Evolutionary conservation across 768 basidiomycete species (phyloP).

Genomic region (Suillus subluteus): DNA sequence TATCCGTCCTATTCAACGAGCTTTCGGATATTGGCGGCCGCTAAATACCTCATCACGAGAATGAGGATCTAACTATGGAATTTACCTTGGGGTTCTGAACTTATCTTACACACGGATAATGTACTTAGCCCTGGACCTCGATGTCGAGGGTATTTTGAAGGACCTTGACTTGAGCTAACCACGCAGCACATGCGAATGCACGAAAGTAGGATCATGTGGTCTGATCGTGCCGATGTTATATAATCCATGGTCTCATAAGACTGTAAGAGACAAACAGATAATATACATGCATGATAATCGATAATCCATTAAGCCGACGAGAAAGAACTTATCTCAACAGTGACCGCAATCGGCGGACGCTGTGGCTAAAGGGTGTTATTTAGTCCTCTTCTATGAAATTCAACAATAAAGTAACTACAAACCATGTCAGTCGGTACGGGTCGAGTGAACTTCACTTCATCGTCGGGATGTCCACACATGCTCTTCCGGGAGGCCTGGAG

Average conservation of each 20-base stretch:
- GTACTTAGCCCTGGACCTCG: neutral
- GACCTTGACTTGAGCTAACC: no score
- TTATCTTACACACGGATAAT: neutral
- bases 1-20: neutral
- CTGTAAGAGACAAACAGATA: neutral
- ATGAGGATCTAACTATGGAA: neutral
- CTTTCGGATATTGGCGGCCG: no score
- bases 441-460: neutral
- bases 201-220: neutral
- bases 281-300: neutral
- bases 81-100: neutral
- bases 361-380: neutral
- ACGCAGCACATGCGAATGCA: neutral
- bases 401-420: neutral
- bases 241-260: neutral
- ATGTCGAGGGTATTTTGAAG: neutral
- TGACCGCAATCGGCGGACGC: neutral
- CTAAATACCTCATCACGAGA: no score
- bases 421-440: neutral
- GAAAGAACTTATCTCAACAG: neutral
- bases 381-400: neutral
- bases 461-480: neutral
- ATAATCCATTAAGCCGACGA: neutral
- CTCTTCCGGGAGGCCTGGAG: neutral
- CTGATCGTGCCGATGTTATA: neutral